phyloP scores from a whole-genome alignment of 345 rosid species.

The Lepidium didymum region DNA sequence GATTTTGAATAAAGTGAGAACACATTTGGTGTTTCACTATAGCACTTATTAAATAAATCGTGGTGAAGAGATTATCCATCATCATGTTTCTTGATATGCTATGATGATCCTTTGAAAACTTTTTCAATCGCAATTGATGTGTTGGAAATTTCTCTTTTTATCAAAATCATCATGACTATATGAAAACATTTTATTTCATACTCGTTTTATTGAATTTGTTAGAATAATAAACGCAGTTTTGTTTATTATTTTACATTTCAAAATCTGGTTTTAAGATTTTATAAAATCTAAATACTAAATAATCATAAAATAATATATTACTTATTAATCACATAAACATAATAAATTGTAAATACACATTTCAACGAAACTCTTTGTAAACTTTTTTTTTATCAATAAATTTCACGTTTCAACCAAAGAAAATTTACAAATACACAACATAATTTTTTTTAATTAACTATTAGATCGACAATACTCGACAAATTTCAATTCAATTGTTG shows the following conservation, averaged over 20 bases:
- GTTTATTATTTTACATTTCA: background rate
- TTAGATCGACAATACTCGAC: too few species aligned
- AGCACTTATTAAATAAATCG: constrained; percentile 14
- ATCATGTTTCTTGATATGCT: constrained; percentile 24
- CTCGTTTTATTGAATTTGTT: constrained; percentile 5
- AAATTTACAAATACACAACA: too few species aligned
- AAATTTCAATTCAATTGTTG: too few species aligned
- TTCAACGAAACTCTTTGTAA: too few species aligned
- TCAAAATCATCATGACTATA: constrained; percentile 19
- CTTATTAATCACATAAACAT: background rate
- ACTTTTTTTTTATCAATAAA: background rate
- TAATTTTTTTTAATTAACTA: too few species aligned
- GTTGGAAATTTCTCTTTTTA: constrained; percentile 28
- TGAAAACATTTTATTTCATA: constrained; percentile 3
- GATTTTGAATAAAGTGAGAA: constrained; percentile 14
- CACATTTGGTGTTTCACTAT: background rate
- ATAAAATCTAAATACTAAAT: background rate
- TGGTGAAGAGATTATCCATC: constrained; percentile 26
- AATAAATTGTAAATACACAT: background rate
- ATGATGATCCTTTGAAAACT: constrained; percentile 28
- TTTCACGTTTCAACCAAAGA: too few species aligned
- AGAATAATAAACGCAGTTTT: background rate
- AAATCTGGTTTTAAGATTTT: background rate
- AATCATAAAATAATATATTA: background rate
- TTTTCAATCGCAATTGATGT: constrained; percentile 26